Conservation (phyloP, 148 eudicot species). For the Amaranthus cruentus region DNA sequence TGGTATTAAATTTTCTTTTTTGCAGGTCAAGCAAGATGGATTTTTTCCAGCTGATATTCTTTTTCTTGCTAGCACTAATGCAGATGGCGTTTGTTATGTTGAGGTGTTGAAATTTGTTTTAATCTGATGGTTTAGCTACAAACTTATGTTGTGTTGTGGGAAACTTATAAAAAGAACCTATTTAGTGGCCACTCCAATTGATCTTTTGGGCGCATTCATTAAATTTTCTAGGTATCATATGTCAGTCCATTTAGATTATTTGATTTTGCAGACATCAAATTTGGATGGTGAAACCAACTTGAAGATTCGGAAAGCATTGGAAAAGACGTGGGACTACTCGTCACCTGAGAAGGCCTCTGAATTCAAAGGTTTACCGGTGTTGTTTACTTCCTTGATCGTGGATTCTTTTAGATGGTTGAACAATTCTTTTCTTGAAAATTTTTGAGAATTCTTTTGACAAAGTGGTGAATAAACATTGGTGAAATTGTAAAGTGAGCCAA, state of each 20-base stretch:
- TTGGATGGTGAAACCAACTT: conserved; percentile 97
- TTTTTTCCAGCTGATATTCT: conserved; percentile 92
- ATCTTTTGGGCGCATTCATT: not conserved
- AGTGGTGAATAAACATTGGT: too few species aligned
- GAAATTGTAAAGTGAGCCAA: too few species aligned
- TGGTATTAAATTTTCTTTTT: conserved; percentile 3
- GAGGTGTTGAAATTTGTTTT: conserved; percentile 43
- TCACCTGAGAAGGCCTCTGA: conserved; percentile 69
- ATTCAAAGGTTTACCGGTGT: conserved; percentile 56
- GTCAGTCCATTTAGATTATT: conserved; percentile 10
- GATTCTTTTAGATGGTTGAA: not conserved
- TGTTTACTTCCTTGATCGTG: not conserved
- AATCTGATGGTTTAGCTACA: not conserved
- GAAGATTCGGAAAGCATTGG: conserved; percentile 94
- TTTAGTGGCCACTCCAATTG: not conserved
- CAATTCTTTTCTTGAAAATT: too few species aligned
- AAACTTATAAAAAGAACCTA: not conserved
- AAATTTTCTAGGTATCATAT: not conserved
- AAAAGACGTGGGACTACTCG: conserved; percentile 93
- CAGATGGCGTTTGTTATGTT: conserved; percentile 93
- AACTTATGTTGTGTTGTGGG: not conserved
- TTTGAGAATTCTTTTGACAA: too few species aligned
- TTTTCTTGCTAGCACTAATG: conserved; percentile 87
- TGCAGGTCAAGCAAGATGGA: conserved; percentile 87
- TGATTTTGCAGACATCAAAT: conserved; percentile 75